These are phyloP conservation scores for Tetradesmus lagerheimii DNA, from an alignment of 139 green algal genomes.

Conservation along the genomic window DNA sequence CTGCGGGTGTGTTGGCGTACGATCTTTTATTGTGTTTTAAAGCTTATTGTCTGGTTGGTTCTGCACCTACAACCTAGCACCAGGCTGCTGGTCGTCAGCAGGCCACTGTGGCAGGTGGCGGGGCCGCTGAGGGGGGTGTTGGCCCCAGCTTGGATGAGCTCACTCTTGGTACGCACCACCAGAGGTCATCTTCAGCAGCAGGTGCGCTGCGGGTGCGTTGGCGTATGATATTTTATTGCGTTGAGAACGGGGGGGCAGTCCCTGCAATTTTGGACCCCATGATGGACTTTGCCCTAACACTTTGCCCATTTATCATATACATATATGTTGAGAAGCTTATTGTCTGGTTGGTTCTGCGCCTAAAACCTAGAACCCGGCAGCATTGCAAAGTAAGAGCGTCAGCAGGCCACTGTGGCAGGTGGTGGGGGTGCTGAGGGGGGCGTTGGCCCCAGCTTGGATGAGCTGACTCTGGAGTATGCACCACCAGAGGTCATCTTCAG, in stretches of 20 bases:
- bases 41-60: no score
- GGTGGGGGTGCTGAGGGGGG: conserved; percentile 56
- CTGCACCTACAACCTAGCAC: no score
- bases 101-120: no score
- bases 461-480: conserved; percentile 83
- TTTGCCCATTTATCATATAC: no score
- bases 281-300: no score
- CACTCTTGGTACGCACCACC: conserved; percentile 80
- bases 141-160: conserved; percentile 71
- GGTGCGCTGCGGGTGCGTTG: background rate
- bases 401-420: background rate
- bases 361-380: no score
- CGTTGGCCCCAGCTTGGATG: conserved; percentile 60
- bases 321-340: no score
- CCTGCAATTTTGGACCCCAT: no score
- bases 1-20: background rate
- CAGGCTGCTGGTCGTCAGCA: conserved; percentile 3
- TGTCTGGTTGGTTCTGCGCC: no score
- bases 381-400: conserved; percentile 6
- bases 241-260: no score
- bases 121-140: conserved; percentile 35
- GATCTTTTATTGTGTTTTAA: no score
- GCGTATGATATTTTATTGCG: no score
- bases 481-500: conserved; percentile 79
- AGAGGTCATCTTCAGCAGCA: conserved; percentile 72